Evolutionary conservation across 164 flowering plant species (phyloP).

Genomic region (Tetrastigma voinierianum): DNA sequence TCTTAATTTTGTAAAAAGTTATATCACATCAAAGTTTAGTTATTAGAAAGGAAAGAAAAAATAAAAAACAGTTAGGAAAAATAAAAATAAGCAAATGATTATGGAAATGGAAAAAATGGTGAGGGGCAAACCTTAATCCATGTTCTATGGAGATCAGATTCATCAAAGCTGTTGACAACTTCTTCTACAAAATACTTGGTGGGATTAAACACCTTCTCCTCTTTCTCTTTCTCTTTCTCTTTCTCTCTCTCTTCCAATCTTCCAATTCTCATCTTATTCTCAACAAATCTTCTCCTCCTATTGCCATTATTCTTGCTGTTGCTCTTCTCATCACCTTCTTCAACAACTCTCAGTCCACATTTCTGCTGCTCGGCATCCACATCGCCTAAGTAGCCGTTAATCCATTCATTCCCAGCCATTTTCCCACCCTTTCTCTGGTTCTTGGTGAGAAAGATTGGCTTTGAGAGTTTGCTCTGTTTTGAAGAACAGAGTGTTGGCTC

Average conservation of each 20-base stretch:
- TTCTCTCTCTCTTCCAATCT: no score
- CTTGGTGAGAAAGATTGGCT: constrained; percentile 6
- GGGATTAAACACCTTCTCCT: constrained; percentile 71
- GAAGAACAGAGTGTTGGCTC: constrained; percentile 1
- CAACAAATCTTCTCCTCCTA: no score
- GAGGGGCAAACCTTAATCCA: constrained; percentile 89
- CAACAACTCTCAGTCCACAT: constrained; percentile 22
- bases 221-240: no score
- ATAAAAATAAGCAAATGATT: no score
- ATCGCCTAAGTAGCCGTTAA: constrained; percentile 87
- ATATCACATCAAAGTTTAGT: no score
- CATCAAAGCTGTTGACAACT: constrained; percentile 88
- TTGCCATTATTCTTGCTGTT: not conserved
- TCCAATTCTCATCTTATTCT: no score
- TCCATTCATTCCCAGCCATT: constrained; percentile 82
- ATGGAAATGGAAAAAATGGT: constrained; percentile 12
- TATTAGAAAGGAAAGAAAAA: no score
- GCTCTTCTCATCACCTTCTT: constrained; percentile 18
- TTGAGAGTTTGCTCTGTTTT: not conserved
- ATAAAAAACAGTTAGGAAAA: no score
- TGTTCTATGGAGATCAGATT: constrained; percentile 85
- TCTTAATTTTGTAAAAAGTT: no score
- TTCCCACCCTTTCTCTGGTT: not conserved
- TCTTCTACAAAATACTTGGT: constrained; percentile 92
- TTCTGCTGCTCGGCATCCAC: constrained; percentile 50